Conservation (phyloP, 371 early-diverging fungal species). For the Entomophthora muscae region DNA sequence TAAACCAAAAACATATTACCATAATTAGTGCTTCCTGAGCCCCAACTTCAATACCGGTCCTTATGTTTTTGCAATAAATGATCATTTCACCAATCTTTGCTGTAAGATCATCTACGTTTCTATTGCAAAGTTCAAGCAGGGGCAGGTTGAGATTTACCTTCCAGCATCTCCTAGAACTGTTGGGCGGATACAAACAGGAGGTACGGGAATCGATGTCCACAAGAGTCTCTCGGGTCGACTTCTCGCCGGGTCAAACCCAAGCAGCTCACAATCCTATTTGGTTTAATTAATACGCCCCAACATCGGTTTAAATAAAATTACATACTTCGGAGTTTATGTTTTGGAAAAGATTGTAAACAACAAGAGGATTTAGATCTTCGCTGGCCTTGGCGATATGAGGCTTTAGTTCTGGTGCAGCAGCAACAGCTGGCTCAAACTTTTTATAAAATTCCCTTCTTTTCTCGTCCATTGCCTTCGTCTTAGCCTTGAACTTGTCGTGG, state of each 20-base stretch:
- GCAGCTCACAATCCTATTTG: constrained; percentile 71
- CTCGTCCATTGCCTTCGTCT: constrained; percentile 44
- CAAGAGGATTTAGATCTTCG: constrained; percentile 90
- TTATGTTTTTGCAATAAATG: constrained; percentile 78
- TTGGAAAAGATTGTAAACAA: constrained; percentile 72
- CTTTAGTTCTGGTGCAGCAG: constrained; percentile 54
- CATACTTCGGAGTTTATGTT: constrained; percentile 61
- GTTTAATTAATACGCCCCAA: not conserved
- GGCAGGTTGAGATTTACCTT: constrained; percentile 17
- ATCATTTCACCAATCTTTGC: constrained; percentile 96
- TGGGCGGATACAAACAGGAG: constrained; percentile 96
- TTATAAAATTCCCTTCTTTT: constrained; percentile 52
- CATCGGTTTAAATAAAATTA: constrained; percentile 4
- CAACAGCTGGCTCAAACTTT: constrained; percentile 52
- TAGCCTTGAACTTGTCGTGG: constrained; percentile 76
- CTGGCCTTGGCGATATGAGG: constrained; percentile 64
- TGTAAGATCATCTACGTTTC: constrained; percentile 98
- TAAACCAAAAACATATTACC: constrained; percentile 16
- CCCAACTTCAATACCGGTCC: constrained; percentile 71
- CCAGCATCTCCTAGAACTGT: constrained; percentile 88
- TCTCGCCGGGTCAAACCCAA: constrained; percentile 71
- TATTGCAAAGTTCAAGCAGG: too few relatives aligned
- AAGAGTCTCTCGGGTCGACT: constrained; percentile 86
- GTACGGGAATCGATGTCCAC: constrained; percentile 90
- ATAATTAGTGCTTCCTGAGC: constrained; percentile 49